phyloP scores from a whole-genome alignment of 176 grass and related monocot species.

The Aegilops umbellulata region DNA sequence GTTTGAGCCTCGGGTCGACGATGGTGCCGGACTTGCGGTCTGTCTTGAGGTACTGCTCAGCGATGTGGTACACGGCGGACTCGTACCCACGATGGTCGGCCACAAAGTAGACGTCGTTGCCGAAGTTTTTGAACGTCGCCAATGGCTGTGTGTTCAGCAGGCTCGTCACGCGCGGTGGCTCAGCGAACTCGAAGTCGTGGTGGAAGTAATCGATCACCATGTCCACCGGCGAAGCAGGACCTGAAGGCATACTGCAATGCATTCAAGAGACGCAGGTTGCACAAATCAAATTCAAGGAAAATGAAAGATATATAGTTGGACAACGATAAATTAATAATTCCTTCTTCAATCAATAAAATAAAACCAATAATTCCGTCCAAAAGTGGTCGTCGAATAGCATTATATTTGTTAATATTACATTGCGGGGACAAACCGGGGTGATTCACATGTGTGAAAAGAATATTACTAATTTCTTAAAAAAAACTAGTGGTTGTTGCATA shows the following conservation, averaged over 20 bases:
- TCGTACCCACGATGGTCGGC: slow-evolving; percentile 40
- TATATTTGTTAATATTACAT: no score
- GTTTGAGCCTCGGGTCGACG: slow-evolving; percentile 23
- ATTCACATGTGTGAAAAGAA: no score
- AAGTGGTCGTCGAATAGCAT: no score
- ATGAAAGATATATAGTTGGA: no score
- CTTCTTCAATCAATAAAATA: no score
- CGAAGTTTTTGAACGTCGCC: slow-evolving; percentile 38
- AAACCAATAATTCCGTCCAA: no score
- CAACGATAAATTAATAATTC: no score
- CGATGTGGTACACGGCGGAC: slow-evolving; percentile 38
- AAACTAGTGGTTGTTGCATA: no score
- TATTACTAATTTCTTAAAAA: no score
- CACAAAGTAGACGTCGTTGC: slow-evolving; percentile 49
- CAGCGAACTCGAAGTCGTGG: slow-evolving; percentile 18
- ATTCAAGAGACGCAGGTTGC: no score
- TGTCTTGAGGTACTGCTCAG: slow-evolving; percentile 41
- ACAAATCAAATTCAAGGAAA: no score
- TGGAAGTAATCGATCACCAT: slow-evolving; percentile 27
- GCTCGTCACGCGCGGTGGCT: slow-evolving; percentile 53
- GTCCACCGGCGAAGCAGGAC: slow-evolving; percentile 22
- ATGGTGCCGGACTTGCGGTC: slow-evolving; percentile 14
- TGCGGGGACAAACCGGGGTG: no score
- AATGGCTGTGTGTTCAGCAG: slow-evolving; percentile 47
- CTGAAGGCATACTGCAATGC: background rate